Evolutionary conservation across 1,284 basidiomycete genomes (phyloP).

Genomic region (Kalmanozyma brasiliensis): DNA sequence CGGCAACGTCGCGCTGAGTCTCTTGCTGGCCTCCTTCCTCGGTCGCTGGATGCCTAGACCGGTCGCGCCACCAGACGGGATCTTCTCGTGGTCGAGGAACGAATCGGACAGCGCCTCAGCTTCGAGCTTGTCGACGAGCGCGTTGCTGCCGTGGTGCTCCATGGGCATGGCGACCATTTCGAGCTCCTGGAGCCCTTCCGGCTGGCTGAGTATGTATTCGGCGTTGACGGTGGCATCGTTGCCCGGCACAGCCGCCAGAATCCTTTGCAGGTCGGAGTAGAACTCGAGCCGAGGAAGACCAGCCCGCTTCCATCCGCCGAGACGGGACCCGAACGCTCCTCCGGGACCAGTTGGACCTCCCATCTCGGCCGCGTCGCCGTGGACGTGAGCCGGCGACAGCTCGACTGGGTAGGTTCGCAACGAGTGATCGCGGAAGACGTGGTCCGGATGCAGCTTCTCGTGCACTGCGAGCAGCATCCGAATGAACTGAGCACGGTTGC

Average conservation of each 20-base stretch:
- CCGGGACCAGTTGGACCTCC: slow-evolving; percentile 21
- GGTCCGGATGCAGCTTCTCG: slow-evolving; percentile 46
- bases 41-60: too few species aligned
- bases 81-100: slow-evolving; percentile 27
- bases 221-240: slow-evolving; percentile 36
- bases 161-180: slow-evolving; percentile 40
- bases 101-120: slow-evolving; percentile 27
- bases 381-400: slow-evolving; percentile 41
- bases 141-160: slow-evolving; percentile 19
- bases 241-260: slow-evolving; percentile 34
- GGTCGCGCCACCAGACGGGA: slow-evolving; percentile 1
- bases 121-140: slow-evolving; percentile 35
- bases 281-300: slow-evolving; percentile 48
- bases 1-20: slow-evolving; percentile 1
- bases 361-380: slow-evolving; percentile 38
- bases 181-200: slow-evolving; percentile 9
- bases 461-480: slow-evolving; percentile 51
- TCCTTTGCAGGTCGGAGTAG: slow-evolving; percentile 42
- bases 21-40: background rate
- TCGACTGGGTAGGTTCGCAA: slow-evolving; percentile 36
- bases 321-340: slow-evolving; percentile 36
- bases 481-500: slow-evolving; percentile 46
- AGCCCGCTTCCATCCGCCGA: slow-evolving; percentile 40
- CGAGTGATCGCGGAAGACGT: slow-evolving; percentile 41
- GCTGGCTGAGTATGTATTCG: slow-evolving; percentile 25